Percentiles rank a stretch among this genome's conserved stretches.
Conservation (phyloP, 495 filamentous ascomycete species). For the Penicillium soppii region DNA sequence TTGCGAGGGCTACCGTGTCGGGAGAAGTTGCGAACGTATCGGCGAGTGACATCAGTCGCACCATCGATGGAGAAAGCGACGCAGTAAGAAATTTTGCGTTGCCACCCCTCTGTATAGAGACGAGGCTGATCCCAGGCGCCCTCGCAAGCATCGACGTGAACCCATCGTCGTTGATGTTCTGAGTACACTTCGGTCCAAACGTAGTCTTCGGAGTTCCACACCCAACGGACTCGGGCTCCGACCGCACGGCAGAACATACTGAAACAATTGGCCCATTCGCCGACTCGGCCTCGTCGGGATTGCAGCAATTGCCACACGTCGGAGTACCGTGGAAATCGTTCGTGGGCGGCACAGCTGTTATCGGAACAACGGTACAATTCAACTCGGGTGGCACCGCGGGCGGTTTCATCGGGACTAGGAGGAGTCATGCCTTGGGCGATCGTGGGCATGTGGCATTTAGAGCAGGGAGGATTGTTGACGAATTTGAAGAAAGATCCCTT, state of each 20-base stretch:
- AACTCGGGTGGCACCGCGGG: constrained; percentile 79
- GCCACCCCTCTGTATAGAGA: constrained; percentile 92
- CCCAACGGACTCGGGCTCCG: constrained; percentile 89
- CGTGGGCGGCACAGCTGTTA: constrained; percentile 66
- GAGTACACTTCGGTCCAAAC: constrained; percentile 98
- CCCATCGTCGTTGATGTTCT: constrained; percentile 87
- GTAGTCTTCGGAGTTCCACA: constrained; percentile 97
- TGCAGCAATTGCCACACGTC: constrained; percentile 94
- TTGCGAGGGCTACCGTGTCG: constrained; percentile 71
- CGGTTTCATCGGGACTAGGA: constrained; percentile 83
- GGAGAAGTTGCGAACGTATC: constrained; percentile 83
- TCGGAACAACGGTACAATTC: constrained; percentile 86
- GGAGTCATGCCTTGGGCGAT: constrained; percentile 76
- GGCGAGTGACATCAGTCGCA: constrained; percentile 90
- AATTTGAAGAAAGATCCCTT: constrained; percentile 91
- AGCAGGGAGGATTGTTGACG: constrained; percentile 92
- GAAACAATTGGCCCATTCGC: constrained; percentile 99
- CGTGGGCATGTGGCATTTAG: constrained; percentile 78
- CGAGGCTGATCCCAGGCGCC: constrained; percentile 93
- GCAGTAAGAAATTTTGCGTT: constrained; percentile 93
- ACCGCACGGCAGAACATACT: constrained; percentile 96
- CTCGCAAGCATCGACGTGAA: constrained; percentile 96
- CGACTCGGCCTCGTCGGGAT: constrained; percentile 77
- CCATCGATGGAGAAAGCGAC: constrained; percentile 96
- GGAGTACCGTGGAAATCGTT: constrained; percentile 91